A percentile compares a stretch with the other conserved stretches of the same genome.
Conservation (phyloP, 495 filamentous ascomycete species). For the Neurospora sp. region DNA sequence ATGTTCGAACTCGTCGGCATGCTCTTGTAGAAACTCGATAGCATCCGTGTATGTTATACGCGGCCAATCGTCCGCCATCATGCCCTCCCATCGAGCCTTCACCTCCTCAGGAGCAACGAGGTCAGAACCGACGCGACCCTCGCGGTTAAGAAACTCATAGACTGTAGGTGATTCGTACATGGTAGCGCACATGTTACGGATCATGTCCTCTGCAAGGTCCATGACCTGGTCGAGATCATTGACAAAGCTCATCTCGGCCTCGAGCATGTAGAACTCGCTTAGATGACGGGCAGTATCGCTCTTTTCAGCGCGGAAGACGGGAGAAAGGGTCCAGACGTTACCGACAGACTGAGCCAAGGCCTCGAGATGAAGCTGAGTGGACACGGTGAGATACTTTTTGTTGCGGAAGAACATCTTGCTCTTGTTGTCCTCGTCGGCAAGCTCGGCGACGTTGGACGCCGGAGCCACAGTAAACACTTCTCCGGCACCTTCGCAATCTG, state of each 20-base stretch:
- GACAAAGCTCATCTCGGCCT: constrained; percentile 77
- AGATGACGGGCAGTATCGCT: constrained; percentile 91
- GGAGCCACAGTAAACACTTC: constrained; percentile 75
- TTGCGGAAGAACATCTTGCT: constrained; percentile 61
- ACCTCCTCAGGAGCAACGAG: constrained; percentile 37
- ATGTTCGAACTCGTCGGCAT: constrained; percentile 53
- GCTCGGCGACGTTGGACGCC: constrained; percentile 19
- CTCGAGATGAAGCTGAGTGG: constrained; percentile 89
- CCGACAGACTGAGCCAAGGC: constrained; percentile 80
- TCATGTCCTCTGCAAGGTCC: constrained; percentile 66
- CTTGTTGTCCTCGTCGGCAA: constrained; percentile 4
- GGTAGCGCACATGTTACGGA: constrained; percentile 51
- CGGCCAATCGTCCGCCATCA: constrained; percentile 57
- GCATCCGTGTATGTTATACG: constrained; percentile 80
- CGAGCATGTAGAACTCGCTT: constrained; percentile 98
- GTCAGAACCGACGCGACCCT: constrained; percentile 21
- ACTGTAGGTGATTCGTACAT: constrained; percentile 44
- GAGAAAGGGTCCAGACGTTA: constrained; percentile 88
- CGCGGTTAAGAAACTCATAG: constrained; percentile 43
- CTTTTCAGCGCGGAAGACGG: constrained; percentile 87
- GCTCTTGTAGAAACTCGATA: constrained; percentile 55
- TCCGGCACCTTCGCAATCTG: constrained; percentile 93
- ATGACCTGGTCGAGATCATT: constrained; percentile 61
- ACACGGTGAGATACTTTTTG: constrained; percentile 93
- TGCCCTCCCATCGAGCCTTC: constrained; percentile 56